phyloP scores from a whole-genome alignment of 805 yeast genomes.

The Diddensiella santjacobensis region DNA sequence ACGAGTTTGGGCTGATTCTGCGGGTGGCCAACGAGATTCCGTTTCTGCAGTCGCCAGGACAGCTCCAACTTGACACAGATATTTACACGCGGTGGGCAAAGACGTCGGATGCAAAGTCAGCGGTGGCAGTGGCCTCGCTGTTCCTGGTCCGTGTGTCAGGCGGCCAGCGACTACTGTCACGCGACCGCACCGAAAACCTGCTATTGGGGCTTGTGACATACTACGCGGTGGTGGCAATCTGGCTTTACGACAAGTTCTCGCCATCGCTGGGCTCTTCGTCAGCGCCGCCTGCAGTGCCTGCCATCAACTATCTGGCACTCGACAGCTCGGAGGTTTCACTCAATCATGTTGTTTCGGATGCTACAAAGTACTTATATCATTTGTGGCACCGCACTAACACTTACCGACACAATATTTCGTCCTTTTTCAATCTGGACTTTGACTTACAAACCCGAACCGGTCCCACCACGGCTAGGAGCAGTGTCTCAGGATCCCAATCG shows the following conservation, averaged over 20 bases:
- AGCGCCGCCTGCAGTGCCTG: neutral
- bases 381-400: constrained; percentile 16
- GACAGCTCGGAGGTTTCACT: constrained; percentile 6
- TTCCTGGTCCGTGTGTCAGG: constrained; percentile 28
- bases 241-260: constrained; percentile 25
- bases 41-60: neutral
- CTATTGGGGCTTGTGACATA: constrained; percentile 29
- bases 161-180: constrained; percentile 20
- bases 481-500: neutral
- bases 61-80: constrained; percentile 3
- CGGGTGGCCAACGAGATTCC: constrained; percentile 27
- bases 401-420: neutral
- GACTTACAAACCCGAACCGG: neutral
- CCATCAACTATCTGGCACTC: neutral
- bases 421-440: neutral
- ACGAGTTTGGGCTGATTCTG: constrained; percentile 30
- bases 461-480: neutral
- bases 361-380: constrained; percentile 22
- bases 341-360: constrained; percentile 26
- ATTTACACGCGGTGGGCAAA: constrained; percentile 28
- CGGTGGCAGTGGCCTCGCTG: constrained; percentile 27
- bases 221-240: constrained; percentile 28
- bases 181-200: constrained; percentile 20
- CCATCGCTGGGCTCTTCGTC: neutral
- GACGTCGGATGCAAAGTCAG: constrained; percentile 27